These are phyloP conservation scores for Mycena rosella DNA, from an alignment of 768 basidiomycete genomes.

Conservation along the genomic window DNA sequence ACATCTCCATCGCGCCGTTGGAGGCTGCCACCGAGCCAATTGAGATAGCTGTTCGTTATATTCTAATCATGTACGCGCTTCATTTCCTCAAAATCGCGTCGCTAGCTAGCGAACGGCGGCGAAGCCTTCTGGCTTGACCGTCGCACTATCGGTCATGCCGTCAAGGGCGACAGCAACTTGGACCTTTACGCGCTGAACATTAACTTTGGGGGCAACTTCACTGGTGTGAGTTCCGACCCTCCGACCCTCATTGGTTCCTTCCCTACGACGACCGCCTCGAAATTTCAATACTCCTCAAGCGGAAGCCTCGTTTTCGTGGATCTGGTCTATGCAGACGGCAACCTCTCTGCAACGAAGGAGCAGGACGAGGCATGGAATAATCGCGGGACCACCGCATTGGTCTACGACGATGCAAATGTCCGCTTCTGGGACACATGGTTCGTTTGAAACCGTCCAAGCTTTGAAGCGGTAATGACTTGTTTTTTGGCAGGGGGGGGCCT, in stretches of 20 bases:
- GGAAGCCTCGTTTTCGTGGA: conserved; percentile 85
- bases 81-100: too few relatives aligned
- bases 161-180: conserved; percentile 66
- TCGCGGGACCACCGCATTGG: conserved; percentile 77
- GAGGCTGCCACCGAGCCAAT: conserved; percentile 62
- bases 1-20: conserved; percentile 71
- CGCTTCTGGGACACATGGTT: conserved; percentile 74
- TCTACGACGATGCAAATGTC: conserved; percentile 74
- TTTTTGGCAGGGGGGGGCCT: conserved; percentile 70
- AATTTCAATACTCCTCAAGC: conserved; percentile 73
- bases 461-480: conserved; percentile 40
- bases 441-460: conserved; percentile 7
- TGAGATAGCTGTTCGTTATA: conserved; percentile 71
- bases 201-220: conserved; percentile 50
- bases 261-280: conserved; percentile 74
- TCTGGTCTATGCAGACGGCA: conserved; percentile 81
- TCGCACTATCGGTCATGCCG: conserved; percentile 76
- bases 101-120: conserved; percentile 76
- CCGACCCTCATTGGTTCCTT: conserved; percentile 70
- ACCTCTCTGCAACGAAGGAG: conserved; percentile 74
- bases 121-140: conserved; percentile 85
- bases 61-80: too few relatives aligned
- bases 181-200: conserved; percentile 74
- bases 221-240: conserved; percentile 48
- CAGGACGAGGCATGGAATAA: conserved; percentile 81